phyloP scores from a whole-genome alignment of 495 filamentous ascomycete species.

The Tuber indicum region DNA sequence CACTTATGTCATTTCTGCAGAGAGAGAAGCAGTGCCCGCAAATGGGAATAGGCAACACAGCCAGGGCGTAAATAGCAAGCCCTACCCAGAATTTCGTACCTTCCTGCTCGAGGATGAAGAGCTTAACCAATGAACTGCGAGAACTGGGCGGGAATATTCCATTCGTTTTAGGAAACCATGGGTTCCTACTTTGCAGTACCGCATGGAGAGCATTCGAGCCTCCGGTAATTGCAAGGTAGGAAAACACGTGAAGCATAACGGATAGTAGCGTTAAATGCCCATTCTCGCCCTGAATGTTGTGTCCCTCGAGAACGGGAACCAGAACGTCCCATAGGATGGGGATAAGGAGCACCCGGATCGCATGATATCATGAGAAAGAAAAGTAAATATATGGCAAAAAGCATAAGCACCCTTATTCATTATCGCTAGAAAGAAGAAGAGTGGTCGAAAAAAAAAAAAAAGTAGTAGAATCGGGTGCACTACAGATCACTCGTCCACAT shows the following conservation, averaged over 20 bases:
- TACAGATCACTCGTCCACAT: background rate
- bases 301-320: background rate
- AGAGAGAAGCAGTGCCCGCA: background rate
- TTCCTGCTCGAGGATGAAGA: background rate
- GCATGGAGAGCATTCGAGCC: background rate
- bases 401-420: background rate
- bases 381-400: background rate
- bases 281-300: background rate
- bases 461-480: background rate
- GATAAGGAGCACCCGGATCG: background rate
- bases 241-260: background rate
- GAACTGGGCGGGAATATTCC: background rate
- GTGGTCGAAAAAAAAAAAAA: background rate
- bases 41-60: background rate
- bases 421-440: background rate
- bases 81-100: background rate
- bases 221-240: background rate
- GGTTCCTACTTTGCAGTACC: background rate
- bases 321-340: background rate
- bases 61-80: background rate
- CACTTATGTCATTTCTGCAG: constrained; percentile 1
- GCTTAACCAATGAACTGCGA: background rate
- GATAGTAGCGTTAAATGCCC: background rate
- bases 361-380: background rate
- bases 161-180: background rate